Evolutionary conservation across 768 basidiomycete genomes (phyloP), one percentile per base, ranked within the genome.

Genomic region (Coprinellus aureogranulatus): DNA sequence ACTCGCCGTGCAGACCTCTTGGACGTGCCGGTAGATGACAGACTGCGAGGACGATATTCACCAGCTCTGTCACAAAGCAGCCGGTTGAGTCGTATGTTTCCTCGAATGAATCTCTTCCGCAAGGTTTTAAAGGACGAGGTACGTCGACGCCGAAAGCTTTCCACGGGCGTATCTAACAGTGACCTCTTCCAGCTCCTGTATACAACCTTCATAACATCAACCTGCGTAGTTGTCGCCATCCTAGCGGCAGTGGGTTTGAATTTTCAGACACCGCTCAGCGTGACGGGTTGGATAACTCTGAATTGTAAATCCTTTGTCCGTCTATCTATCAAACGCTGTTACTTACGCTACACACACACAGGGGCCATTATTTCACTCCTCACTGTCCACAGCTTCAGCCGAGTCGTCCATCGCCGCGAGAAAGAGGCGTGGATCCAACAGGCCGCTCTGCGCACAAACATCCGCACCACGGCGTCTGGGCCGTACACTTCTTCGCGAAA

Each of bases 91-190:
- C 75, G 77, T 58, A 72, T 81, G 46, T 72, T 85, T 39, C 80
- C 83, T 10, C 74, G 77, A 12, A 79, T 84, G 74, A 76, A 76
- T 55, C 70, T 83, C 26, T 82, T 87, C 58, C 78, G 75, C 27
- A 67, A 77, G 63, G 84, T 84, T 30, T 78, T 88, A 71, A 80
- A 77, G 61, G 81, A 88, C 65, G 86, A 88, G 77, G 86, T 86
- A 62, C n/a, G 75, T 39, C 39, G 10, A 27, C 22, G 25, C 28
- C 26, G 18, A 25, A 64, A 23, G 18, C 31, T 42, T 31, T 54
- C 31, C 18, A 23, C 45, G 22, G 18, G 23, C 28, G 18, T 12
- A 48, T 34, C 9, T 46, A 51, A 27, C 41, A 61, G 41, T 56
- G 39, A 47, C 28, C 26, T 30, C 23, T 44, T 57, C 18, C 47